Evolutionary conservation across 176 grass and related monocot species (phyloP).

Genomic region (Ananas comosus): DNA sequence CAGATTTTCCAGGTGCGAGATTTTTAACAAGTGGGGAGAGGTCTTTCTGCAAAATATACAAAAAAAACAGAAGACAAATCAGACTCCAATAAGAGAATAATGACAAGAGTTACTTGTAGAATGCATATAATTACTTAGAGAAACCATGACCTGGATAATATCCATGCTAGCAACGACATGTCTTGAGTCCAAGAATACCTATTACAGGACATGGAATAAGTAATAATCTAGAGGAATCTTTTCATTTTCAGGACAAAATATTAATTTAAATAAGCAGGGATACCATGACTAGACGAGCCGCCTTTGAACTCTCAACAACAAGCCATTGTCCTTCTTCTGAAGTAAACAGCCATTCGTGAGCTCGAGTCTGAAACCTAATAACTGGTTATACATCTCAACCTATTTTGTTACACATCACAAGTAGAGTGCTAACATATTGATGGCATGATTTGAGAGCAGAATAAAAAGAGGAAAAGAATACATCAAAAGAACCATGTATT

Average conservation of each 20-base stretch:
- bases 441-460: neutral
- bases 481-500: no score
- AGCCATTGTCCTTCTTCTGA: conserved; percentile 96
- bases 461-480: no score
- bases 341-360: conserved; percentile 85
- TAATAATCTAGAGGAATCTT: neutral
- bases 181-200: conserved; percentile 94
- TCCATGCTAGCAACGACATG: conserved; percentile 65
- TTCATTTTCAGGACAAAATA: conserved; percentile 18
- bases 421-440: neutral
- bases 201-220: conserved; percentile 8
- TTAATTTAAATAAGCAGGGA: conserved; percentile 7
- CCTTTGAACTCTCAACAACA: conserved; percentile 80
- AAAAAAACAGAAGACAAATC: conserved; percentile 17
- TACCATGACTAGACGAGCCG: conserved; percentile 88
- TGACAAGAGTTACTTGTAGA: neutral
- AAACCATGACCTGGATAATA: conserved; percentile 59
- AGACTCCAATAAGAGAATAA: conserved; percentile 1
- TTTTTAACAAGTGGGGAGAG: conserved; percentile 86
- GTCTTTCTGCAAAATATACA: conserved; percentile 58
- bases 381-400: conserved; percentile 5
- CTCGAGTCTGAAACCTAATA: conserved; percentile 53
- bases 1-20: conserved; percentile 71
- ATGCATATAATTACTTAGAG: conserved; percentile 5
- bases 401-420: neutral